Conservation (phyloP, 257 asterid genomes). For the Gardenia jasminoides region DNA sequence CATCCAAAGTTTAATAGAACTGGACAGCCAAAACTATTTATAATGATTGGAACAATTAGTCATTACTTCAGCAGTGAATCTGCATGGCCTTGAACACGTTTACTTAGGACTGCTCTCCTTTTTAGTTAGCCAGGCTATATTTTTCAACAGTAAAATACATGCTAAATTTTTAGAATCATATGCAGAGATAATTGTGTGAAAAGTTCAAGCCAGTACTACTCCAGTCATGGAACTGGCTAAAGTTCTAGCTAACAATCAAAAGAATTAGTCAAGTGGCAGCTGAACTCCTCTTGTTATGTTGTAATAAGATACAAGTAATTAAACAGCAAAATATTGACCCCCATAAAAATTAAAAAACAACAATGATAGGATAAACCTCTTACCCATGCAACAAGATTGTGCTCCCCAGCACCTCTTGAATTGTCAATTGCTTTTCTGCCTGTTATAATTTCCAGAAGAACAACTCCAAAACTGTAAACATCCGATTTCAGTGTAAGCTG, state of each 20-base stretch:
- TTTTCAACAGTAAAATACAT: too few species aligned
- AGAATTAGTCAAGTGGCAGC: not conserved
- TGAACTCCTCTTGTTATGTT: not conserved
- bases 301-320: not conserved
- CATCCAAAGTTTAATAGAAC: not conserved
- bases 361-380: conserved; percentile 14
- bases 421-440: conserved; percentile 72
- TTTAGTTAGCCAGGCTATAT: not conserved
- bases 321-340: not conserved
- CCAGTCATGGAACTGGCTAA: not conserved
- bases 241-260: conserved; percentile 6
- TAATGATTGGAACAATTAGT: not conserved
- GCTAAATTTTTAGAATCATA: not conserved
- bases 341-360: not conserved
- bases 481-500: conserved; percentile 65
- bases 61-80: not conserved
- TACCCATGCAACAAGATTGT: conserved; percentile 81
- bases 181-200: not conserved
- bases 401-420: conserved; percentile 60
- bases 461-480: conserved; percentile 79
- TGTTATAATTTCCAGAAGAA: conserved; percentile 68
- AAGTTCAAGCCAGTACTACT: not conserved
- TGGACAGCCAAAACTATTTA: not conserved
- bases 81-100: not conserved
- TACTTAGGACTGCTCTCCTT: not conserved